Evolutionary conservation across 805 yeast species (phyloP).

Genomic region (Yarrowia hollandica): DNA sequence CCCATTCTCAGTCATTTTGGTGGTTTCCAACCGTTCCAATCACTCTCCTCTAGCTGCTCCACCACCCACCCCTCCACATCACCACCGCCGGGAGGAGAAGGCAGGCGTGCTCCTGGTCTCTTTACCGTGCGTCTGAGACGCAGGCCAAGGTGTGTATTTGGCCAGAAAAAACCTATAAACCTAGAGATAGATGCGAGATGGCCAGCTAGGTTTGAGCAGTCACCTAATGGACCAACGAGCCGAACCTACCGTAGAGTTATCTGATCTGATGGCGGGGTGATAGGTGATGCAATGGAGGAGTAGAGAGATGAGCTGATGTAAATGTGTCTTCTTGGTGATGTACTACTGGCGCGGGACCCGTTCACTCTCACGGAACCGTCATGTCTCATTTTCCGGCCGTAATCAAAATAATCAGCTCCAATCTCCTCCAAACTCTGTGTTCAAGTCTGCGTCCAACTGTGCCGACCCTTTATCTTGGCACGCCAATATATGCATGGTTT

Average conservation of each 20-base stretch:
- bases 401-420: not conserved
- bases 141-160: conserved; percentile 1
- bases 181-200: not conserved
- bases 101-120: not conserved
- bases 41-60: no score
- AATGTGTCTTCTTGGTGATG: no score
- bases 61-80: not conserved
- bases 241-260: not conserved
- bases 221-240: no score
- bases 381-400: no score
- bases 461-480: not conserved
- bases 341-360: no score
- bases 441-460: not conserved
- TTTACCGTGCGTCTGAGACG: not conserved
- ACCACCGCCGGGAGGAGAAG: not conserved
- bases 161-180: conserved; percentile 3
- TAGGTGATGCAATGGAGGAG: no score
- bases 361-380: no score
- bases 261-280: not conserved
- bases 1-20: not conserved
- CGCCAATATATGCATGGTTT: conserved; percentile 15
- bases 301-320: no score
- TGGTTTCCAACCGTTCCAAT: no score
- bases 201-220: not conserved
- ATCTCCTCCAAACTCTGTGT: no score